Evolutionary conservation across 371 early-diverging fungal genomes (phyloP), one percentile per base, ranked within the genome.

Genomic region (Capillidium heterosporum): DNA sequence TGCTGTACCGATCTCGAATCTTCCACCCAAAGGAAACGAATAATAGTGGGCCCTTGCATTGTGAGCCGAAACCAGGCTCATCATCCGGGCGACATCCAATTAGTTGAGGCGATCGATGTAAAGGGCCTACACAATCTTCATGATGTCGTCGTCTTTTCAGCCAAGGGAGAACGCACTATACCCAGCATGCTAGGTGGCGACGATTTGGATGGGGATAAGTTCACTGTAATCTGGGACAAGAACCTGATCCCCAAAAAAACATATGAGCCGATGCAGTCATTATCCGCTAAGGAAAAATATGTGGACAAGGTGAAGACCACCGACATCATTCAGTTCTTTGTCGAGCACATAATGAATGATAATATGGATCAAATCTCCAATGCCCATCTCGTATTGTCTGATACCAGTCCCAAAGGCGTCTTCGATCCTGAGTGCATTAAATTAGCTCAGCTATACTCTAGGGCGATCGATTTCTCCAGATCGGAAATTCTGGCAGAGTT

Each of bases 181-280:
- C 82, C 88, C 0, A 84, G 82, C 60, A 77, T 80, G 82, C 77
- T 83, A 56, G 75, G 81, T 41, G 90, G 90, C 21, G 84, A 84
- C 0, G 93, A 92, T 68, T 62, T 92, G 8, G 93, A 90, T 61
- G 89, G 89, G 10, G 89, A 89, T 67, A 76, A 78, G 26, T 80
- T 73, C 51, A 74, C 73, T 11, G 67, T 85, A 0, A 73, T 75
- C 13, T 89, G 87, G 85, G 85, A 87, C 57, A 60, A 67, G 0
- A 58, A 63, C 2, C 69, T 91, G 4, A 70, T 88, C 13, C 79
- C 80, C 0, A 47, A 32, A 0, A 63, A 57, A 1, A 56, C 53
- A 32, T 67, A 69, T 39, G 39, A 64, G 1, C 79, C 89, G 0
- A 80, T 86, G 81, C 71, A 76, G 11, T 87, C 82, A 56, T 64